Evolutionary conservation across 1,284 basidiomycete genomes (phyloP).

Genomic region (Fomes fomentarius): DNA sequence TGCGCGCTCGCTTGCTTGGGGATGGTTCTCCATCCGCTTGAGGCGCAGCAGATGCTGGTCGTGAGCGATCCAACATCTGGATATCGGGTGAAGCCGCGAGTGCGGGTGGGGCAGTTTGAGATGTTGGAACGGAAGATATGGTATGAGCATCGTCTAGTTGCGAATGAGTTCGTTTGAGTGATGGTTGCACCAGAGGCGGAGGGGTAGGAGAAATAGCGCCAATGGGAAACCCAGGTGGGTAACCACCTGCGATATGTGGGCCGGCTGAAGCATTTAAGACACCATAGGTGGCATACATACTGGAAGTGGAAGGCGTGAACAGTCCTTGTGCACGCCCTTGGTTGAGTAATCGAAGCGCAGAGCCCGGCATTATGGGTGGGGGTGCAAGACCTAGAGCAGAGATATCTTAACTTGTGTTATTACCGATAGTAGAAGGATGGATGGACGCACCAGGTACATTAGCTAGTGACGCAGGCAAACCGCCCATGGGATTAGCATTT

Average conservation of each 20-base stretch:
- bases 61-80: conserved; percentile 46
- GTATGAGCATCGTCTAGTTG: conserved; percentile 42
- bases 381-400: conserved; percentile 60
- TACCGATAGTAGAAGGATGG: not conserved
- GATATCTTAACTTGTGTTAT: conserved; percentile 51
- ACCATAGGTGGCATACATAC: conserved; percentile 40
- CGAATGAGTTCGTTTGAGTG: conserved; percentile 50
- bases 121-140: conserved; percentile 17
- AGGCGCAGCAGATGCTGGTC: conserved; percentile 51
- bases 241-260: conserved; percentile 41
- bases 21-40: conserved; percentile 55
- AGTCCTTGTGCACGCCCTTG: conserved; percentile 86
- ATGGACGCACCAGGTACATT: conserved; percentile 43
- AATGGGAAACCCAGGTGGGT: conserved; percentile 45
- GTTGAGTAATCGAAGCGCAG: conserved; percentile 76
- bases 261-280: conserved; percentile 37
- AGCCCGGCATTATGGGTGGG: conserved; percentile 81
- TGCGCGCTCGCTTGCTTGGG: conserved; percentile 67
- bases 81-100: conserved; percentile 48
- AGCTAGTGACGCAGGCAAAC: conserved; percentile 50
- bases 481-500: conserved; percentile 63
- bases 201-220: conserved; percentile 55
- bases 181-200: conserved; percentile 39
- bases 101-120: conserved; percentile 36
- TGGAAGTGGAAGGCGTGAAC: conserved; percentile 79